These are phyloP conservation scores for Penicillium simplicissimum DNA, from an alignment of 495 filamentous ascomycete species.

Conservation along the genomic window DNA sequence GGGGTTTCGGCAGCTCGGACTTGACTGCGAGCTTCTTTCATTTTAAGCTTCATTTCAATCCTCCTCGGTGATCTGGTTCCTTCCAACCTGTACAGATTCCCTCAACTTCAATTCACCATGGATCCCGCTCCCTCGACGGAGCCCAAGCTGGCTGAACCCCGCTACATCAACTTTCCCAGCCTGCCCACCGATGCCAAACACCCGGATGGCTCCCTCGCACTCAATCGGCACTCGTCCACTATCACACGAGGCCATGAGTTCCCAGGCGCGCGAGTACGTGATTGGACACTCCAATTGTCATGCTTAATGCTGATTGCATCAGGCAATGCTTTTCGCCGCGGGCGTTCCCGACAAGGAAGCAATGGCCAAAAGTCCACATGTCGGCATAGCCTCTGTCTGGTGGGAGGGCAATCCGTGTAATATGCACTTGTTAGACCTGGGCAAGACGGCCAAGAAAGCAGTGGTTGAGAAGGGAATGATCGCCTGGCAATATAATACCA, in stretches of 20 bases:
- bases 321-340: slow-evolving; percentile 96
- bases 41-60: background rate
- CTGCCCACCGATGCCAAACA: slow-evolving; percentile 56
- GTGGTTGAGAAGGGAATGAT: slow-evolving; percentile 84
- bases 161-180: slow-evolving; percentile 63
- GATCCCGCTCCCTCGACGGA: slow-evolving; percentile 26
- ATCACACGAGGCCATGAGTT: slow-evolving; percentile 85
- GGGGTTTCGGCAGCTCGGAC: slow-evolving; percentile 26
- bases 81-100: background rate
- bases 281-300: background rate
- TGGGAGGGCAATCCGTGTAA: slow-evolving; percentile 98
- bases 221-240: slow-evolving; percentile 73
- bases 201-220: slow-evolving; percentile 59
- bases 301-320: slow-evolving; percentile 7
- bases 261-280: slow-evolving; percentile 79
- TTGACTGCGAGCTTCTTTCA: slow-evolving; percentile 19
- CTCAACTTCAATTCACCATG: slow-evolving; percentile 22
- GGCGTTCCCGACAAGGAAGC: slow-evolving; percentile 80
- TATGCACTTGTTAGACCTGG: slow-evolving; percentile 76
- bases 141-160: slow-evolving; percentile 43
- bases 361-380: slow-evolving; percentile 90
- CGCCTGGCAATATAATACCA: slow-evolving; percentile 91
- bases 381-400: slow-evolving; percentile 89
- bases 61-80: background rate
- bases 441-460: slow-evolving; percentile 83